These are phyloP conservation scores for Lasiosphaeris hirsuta DNA, from an alignment of 495 filamentous ascomycete species.

Conservation along the genomic window DNA sequence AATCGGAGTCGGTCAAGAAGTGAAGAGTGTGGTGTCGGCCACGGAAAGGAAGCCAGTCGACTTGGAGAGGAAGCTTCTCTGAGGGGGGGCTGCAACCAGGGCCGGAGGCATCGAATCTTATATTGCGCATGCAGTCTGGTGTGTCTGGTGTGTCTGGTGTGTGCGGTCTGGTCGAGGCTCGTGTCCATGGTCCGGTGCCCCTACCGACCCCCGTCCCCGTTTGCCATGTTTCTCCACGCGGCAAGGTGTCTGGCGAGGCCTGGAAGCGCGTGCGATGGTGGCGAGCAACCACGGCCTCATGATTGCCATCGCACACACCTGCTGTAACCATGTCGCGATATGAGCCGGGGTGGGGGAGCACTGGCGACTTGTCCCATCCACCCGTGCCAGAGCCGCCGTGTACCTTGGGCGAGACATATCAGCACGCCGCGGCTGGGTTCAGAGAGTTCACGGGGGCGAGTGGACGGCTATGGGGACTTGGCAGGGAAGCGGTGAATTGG, in stretches of 20 bases:
- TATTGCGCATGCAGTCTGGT: conserved; percentile 13
- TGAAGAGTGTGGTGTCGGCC: conserved; percentile 4
- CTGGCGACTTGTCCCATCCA: conserved; percentile 1
- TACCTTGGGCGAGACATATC: conserved; percentile 1
- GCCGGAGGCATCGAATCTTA: conserved; percentile 24
- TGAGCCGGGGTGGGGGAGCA: neutral
- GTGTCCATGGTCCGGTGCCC: conserved; percentile 9
- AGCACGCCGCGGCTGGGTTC: neutral
- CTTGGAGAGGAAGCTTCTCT: conserved; percentile 12
- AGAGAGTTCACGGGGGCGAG: conserved; percentile 3
- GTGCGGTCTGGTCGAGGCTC: neutral
- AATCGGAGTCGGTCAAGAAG: conserved; percentile 14
- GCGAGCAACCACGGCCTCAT: conserved; percentile 27
- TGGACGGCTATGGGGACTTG: conserved; percentile 15
- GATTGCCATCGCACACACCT: conserved; percentile 11
- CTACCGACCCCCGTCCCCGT: conserved; percentile 17
- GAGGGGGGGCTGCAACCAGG: conserved; percentile 15
- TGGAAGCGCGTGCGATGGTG: conserved; percentile 19
- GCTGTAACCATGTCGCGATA: conserved; percentile 2
- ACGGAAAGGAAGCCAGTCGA: conserved; percentile 10
- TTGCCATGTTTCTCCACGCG: conserved; percentile 19
- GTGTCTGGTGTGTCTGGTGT: neutral
- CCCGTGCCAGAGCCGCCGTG: conserved; percentile 7
- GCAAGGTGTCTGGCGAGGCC: neutral
- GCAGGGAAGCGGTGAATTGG: conserved; percentile 5